Evolutionary conservation across 75 land plant species (phyloP).

Genomic region (Sequoia sempervirens): DNA sequence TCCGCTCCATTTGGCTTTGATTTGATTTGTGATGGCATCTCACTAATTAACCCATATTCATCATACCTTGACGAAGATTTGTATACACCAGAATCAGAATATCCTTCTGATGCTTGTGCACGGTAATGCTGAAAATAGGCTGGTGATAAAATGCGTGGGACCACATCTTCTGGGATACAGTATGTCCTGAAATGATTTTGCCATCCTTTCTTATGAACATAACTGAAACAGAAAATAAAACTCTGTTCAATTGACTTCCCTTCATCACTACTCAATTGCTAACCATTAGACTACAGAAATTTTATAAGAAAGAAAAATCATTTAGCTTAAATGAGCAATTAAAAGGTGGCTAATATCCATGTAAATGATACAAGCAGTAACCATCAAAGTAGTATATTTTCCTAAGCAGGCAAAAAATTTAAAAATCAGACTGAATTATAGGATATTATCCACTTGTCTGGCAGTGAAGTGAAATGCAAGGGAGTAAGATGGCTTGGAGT

Average conservation of each 20-base stretch:
- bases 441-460: not conserved
- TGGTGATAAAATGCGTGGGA: constrained; percentile 93
- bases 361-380: not conserved
- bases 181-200: constrained; percentile 83
- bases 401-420: not conserved
- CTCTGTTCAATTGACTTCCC: not conserved
- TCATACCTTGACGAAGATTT: constrained; percentile 3
- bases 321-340: not conserved
- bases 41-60: constrained; percentile 6
- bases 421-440: not conserved
- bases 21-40: constrained; percentile 17
- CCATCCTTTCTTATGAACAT: constrained; percentile 90
- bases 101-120: constrained; percentile 24
- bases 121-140: constrained; percentile 95
- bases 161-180: constrained; percentile 96
- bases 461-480: not conserved
- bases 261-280: not conserved
- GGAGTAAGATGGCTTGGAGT: not conserved
- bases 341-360: not conserved
- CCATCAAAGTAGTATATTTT: not conserved
- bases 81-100: constrained; percentile 7
- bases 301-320: not conserved
- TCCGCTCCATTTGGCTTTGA: constrained; percentile 38
- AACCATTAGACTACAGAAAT: not conserved
- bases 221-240: constrained; percentile 38